phyloP scores from a whole-genome alignment of 2,329 filamentous ascomycete genomes.

The Venturia asperata region DNA sequence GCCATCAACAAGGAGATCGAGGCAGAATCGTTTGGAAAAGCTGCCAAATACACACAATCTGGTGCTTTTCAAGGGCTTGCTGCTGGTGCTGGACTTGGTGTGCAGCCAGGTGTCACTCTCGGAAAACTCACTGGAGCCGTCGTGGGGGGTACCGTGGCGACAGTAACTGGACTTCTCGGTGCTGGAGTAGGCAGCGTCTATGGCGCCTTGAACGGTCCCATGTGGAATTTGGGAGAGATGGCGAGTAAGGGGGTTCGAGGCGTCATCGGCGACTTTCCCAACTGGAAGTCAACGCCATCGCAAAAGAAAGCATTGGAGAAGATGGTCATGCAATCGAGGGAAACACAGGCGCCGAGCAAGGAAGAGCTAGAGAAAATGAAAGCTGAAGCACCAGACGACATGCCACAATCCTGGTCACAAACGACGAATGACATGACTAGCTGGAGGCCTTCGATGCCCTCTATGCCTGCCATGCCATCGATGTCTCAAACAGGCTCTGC shows the following conservation, averaged over 20 bases:
- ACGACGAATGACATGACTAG: conserved; percentile 30
- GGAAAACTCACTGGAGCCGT: conserved; percentile 32
- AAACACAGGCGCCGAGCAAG: conserved; percentile 11
- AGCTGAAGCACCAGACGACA: conserved; percentile 29
- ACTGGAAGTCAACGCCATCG: conserved; percentile 30
- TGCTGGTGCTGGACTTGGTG: conserved; percentile 34
- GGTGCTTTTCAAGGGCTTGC: conserved; percentile 36
- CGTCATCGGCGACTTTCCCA: conserved; percentile 31
- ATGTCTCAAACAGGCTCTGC: conserved; percentile 18
- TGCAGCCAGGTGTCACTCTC: conserved; percentile 31
- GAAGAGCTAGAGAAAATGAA: conserved; percentile 29
- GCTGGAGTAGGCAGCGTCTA: conserved; percentile 32
- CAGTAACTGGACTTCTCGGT: conserved; percentile 31
- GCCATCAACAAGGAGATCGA: conserved; percentile 37
- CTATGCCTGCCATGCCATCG: conserved; percentile 26
- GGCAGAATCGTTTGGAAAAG: conserved; percentile 36
- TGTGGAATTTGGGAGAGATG: conserved; percentile 33
- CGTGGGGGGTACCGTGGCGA: conserved; percentile 30
- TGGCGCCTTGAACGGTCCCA: conserved; percentile 32
- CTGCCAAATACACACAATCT: conserved; percentile 35
- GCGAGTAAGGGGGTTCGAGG: conserved; percentile 31
- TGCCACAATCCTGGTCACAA: conserved; percentile 31
- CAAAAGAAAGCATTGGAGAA: conserved; percentile 29
- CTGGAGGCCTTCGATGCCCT: conserved; percentile 28
- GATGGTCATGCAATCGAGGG: conserved; percentile 17